Evolutionary conservation across 192 early-diverging fungal species (phyloP).

Genomic region (Coemansia sp.): DNA sequence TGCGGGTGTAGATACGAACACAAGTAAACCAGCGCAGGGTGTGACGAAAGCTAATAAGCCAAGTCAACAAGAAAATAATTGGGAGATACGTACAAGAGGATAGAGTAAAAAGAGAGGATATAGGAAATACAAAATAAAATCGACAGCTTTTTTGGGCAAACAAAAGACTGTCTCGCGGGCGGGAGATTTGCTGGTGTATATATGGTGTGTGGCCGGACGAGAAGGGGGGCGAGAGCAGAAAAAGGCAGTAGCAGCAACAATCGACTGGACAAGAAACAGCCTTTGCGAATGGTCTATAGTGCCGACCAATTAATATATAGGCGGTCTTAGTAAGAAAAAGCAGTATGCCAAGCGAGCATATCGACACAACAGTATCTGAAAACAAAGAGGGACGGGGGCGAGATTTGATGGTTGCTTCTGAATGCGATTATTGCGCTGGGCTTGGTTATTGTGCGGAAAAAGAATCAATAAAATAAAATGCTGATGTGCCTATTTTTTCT

Average conservation of each 20-base stretch:
- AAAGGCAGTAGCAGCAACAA: background rate
- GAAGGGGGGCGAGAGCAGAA: background rate
- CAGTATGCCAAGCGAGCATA: constrained; percentile 5
- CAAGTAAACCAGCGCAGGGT: background rate
- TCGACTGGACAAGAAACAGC: background rate
- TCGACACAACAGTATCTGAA: constrained; percentile 7
- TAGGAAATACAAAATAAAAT: background rate
- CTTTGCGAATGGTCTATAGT: background rate
- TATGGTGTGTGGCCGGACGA: background rate
- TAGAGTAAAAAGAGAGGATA: background rate
- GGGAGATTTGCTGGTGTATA: background rate
- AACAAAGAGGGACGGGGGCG: constrained; percentile 1
- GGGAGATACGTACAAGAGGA: background rate
- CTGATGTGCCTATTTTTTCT: background rate
- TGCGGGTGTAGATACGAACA: background rate
- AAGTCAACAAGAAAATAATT: background rate
- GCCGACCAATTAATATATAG: background rate
- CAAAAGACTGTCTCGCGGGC: background rate
- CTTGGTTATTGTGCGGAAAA: constrained; percentile 9
- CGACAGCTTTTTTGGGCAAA: background rate
- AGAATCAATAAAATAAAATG: background rate
- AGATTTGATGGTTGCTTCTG: constrained; percentile 5
- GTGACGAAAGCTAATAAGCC: background rate
- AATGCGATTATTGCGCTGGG: constrained; percentile 1
- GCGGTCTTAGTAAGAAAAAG: constrained; percentile 4